Base-by-base conservation (phyloP, 148 eudicot species). In the Suaeda aralocaspica region DNA sequence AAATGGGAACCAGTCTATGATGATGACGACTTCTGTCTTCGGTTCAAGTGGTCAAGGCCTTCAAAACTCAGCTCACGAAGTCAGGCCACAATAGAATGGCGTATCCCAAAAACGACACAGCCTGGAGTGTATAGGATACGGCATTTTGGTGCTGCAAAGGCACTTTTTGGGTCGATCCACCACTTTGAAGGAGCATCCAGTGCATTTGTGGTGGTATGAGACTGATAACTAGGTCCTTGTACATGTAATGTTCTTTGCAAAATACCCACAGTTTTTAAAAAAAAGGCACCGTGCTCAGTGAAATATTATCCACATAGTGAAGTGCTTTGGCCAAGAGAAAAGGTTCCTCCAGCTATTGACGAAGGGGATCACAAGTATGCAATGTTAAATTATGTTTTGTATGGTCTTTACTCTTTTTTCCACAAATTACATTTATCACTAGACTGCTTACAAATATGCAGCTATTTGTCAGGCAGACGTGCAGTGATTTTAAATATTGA, bases 141-240 rank as follows among this genome's bases (percentile, higher is more conserved):
- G 39, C 95, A 93, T 80, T 93, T 90, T 75, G 98, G 98, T 41
- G 98, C 96, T 66, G 69, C 96, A 0, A 90, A 90, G 78, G 53
- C 79, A 31, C 82, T 93, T 28, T 59, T 85, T 30, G 92, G 96
- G 0, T 81, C 89, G 13, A 77, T 82, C 39, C 84, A 51, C 72
- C 95, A 88, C 82, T 93, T 93, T 36, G 82, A 78, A 44, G 98
- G 98, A 67, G 67, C 84, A 42, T 90, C 95, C 30, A 87, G 92
- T 69, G 96, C 95, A 36, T 93, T 93, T 79, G 92, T 90, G 46
- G 89, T 93, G 13, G 69, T 79, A 30, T 89, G 70, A 85, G 18
- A n/a, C n/a, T n/a, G n/a, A 24, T 28, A 16, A 16, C 29, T 62
- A 26, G 63, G 68, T 8, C 5, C 41, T 36, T 66, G 65, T 70